Evolutionary conservation across 192 early-diverging fungal genomes (phyloP).

Genomic region (Coemansia sp.): DNA sequence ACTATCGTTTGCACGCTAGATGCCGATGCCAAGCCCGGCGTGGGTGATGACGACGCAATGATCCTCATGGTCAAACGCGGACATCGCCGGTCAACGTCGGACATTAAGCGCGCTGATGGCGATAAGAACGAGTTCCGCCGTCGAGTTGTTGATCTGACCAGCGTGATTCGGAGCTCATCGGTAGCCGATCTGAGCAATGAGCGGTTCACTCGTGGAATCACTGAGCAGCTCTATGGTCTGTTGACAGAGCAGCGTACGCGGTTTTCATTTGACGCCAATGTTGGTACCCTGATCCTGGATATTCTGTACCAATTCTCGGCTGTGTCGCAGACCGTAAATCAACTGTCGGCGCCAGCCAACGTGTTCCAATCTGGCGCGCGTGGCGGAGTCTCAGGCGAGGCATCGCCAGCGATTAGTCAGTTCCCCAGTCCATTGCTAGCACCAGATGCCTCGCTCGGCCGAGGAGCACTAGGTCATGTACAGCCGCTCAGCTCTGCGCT

Average conservation of each 20-base stretch:
- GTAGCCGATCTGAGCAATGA: slow-evolving; percentile 56
- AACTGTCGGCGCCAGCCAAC: slow-evolving; percentile 34
- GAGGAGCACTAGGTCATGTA: slow-evolving; percentile 23
- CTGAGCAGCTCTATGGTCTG: slow-evolving; percentile 54
- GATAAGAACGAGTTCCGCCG: slow-evolving; percentile 51
- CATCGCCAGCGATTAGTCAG: slow-evolving; percentile 53
- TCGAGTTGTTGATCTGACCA: slow-evolving; percentile 48
- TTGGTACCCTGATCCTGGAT: slow-evolving; percentile 52
- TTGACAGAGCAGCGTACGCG: slow-evolving; percentile 55
- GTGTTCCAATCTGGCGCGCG: slow-evolving; percentile 21
- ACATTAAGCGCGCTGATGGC: slow-evolving; percentile 47
- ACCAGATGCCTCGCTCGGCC: slow-evolving; percentile 33
- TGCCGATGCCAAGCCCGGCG: slow-evolving; percentile 33
- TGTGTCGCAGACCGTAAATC: slow-evolving; percentile 55
- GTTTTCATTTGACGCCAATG: slow-evolving; percentile 42
- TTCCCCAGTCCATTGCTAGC: slow-evolving; percentile 53
- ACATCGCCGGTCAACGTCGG: slow-evolving; percentile 49
- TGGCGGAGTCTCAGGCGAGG: slow-evolving; percentile 43
- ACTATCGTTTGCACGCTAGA: slow-evolving; percentile 43
- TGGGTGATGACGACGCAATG: slow-evolving; percentile 53
- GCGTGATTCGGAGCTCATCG: slow-evolving; percentile 41
- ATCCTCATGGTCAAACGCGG: slow-evolving; percentile 58
- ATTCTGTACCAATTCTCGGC: slow-evolving; percentile 57
- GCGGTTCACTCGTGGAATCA: slow-evolving; percentile 35
- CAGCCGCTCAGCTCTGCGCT: slow-evolving; percentile 46